These are phyloP conservation scores for Penicillium hesseltinei DNA, from an alignment of 2,329 filamentous ascomycete genomes.

Conservation along the genomic window DNA sequence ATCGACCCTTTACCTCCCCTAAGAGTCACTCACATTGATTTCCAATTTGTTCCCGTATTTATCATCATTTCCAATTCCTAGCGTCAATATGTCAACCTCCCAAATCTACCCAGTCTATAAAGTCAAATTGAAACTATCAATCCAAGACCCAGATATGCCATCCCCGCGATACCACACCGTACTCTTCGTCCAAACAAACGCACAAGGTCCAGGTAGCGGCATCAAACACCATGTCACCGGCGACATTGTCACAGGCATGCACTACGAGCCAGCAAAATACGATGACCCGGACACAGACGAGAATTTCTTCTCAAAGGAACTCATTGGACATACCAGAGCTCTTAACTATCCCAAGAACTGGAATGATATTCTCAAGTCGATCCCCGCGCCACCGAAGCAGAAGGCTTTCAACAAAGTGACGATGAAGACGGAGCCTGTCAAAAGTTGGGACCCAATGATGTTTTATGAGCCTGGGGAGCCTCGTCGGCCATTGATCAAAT, in stretches of 20 bases:
- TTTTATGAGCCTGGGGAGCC: background rate
- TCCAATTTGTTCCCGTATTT: background rate
- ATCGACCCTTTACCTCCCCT: background rate
- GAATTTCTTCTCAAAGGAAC: constrained; percentile 2
- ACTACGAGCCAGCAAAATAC: background rate
- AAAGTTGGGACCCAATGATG: background rate
- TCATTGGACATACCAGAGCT: background rate
- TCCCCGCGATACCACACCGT: background rate
- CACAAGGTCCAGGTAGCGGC: background rate
- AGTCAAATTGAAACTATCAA: background rate
- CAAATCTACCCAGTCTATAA: constrained; percentile 2
- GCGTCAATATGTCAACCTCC: background rate
- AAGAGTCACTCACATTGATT: background rate
- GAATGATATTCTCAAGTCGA: background rate
- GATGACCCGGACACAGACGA: background rate
- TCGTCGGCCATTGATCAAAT: constrained; percentile 3
- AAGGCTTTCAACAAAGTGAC: background rate
- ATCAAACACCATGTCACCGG: constrained; percentile 8
- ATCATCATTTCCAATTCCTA: too few relatives aligned
- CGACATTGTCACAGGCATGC: constrained; percentile 2
- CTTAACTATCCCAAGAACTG: constrained; percentile 4
- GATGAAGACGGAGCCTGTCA: constrained; percentile 2
- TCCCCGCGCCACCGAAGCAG: background rate
- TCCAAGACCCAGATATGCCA: constrained; percentile 4
- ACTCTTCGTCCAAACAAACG: background rate